These are phyloP conservation scores for Scopulariopsis brevicaulis DNA, from an alignment of 2,329 filamentous ascomycete genomes.

Conservation along the genomic window DNA sequence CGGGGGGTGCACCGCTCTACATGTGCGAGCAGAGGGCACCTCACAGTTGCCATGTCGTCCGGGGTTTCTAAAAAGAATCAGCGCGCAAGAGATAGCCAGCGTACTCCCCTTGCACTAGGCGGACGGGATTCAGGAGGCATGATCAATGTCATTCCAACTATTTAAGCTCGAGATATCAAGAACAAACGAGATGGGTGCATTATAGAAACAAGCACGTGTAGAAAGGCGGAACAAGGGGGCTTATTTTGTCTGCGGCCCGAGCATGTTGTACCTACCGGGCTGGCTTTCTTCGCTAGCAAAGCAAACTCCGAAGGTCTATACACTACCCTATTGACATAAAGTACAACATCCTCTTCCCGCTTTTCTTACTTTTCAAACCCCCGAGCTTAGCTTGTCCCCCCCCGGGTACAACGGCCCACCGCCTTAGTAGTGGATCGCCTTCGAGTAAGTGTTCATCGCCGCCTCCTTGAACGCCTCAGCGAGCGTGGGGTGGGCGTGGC, in stretches of 20 bases:
- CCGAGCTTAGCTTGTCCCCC: background rate
- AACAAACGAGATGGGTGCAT: background rate
- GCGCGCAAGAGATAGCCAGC: background rate
- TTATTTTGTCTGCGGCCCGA: background rate
- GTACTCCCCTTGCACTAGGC: background rate
- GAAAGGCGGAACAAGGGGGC: background rate
- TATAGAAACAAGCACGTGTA: background rate
- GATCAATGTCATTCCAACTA: background rate
- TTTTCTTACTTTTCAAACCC: background rate
- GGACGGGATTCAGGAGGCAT: background rate
- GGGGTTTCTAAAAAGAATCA: background rate
- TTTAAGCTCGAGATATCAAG: background rate
- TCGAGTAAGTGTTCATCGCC: slow-evolving; percentile 91
- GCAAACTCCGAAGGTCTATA: slow-evolving; percentile 4
- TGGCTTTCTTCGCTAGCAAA: background rate
- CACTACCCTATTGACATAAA: slow-evolving; percentile 3
- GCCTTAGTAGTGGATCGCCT: slow-evolving; percentile 88
- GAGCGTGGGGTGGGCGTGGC: slow-evolving; percentile 92
- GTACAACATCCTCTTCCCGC: slow-evolving; percentile 1
- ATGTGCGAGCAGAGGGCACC: background rate
- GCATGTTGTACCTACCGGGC: background rate
- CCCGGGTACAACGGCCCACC: background rate
- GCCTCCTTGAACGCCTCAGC: slow-evolving; percentile 99
- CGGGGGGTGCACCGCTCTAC: background rate
- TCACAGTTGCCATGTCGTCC: background rate